Evolutionary conservation across 345 rosid genomes (phyloP), one percentile per base, ranked within the genome.

Genomic region (Trapa incisa): DNA sequence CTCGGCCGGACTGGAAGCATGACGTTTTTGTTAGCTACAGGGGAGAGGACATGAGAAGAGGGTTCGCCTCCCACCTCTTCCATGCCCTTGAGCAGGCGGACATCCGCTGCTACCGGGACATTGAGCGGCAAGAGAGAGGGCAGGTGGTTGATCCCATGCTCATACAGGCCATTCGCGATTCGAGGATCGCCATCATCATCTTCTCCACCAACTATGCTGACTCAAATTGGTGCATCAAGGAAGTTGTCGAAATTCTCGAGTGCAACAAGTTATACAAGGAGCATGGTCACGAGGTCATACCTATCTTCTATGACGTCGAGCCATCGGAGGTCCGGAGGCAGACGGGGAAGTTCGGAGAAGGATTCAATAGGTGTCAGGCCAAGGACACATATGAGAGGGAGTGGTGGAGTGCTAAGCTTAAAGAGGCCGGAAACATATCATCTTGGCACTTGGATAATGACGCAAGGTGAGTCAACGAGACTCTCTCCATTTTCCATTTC

Each of bases 21-120:
- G 70, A 67, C 10, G 62, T 67, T 3, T 67, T 67, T 12, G 47
- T 67, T 22, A 67, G 70, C 61, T 67, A 53, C 61, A 37, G 70
- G 12, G 70, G 70, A 14, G 62, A 37, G 15, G 70, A 67, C 15
- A 53, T 47, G 8, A 52, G 70, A 4, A 67, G 37, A 14, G 47
- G 62, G 12, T 67, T 53, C 11, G 63, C 70, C 4, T 67, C 70
- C 56, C 70, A 67, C 61, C 70, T 67, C 62, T 67, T 67, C 61
- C 42, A 50, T 8, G 70, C 62, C 36, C 14, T 67, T 1, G 17
- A 4, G 32, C 37, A 35, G 33, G 62, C 47, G 11, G 70, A 57
- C 9, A 67, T 67, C 63, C 47, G 39, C 36, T 67, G 63, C 70
- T 67, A 50, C 47, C 53, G 47, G 61, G 70, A 67, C 29, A 29